Evolutionary conservation across 2,329 filamentous ascomycete species (phyloP).

Genomic region (Tympanopsis confertula): DNA sequence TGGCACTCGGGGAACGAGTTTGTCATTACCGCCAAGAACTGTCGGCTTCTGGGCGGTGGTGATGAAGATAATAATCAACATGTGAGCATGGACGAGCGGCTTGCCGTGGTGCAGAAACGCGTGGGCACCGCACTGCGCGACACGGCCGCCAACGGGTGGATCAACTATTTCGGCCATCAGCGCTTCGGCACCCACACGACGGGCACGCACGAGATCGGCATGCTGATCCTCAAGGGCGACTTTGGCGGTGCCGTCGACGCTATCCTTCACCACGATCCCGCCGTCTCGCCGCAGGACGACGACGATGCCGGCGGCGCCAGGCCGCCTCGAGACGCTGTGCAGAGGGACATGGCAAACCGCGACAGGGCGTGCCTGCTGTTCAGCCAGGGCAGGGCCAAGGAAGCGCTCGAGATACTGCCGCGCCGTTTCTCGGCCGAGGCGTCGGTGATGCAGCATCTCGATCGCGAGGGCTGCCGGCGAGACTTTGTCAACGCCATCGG

Average conservation of each 20-base stretch:
- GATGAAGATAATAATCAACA: background rate
- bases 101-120: slow-evolving; percentile 27
- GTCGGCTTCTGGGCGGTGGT: slow-evolving; percentile 27
- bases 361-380: slow-evolving; percentile 48
- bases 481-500: slow-evolving; percentile 52
- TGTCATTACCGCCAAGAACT: slow-evolving; percentile 51
- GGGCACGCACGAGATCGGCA: slow-evolving; percentile 48
- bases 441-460: slow-evolving; percentile 47
- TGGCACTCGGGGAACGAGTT: slow-evolving; percentile 57
- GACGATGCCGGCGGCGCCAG: background rate
- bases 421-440: slow-evolving; percentile 50
- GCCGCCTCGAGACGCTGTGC: slow-evolving; percentile 23
- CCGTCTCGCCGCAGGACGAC: slow-evolving; percentile 33
- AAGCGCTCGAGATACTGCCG: slow-evolving; percentile 42
- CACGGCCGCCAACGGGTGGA: slow-evolving; percentile 35
- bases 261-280: slow-evolving; percentile 42
- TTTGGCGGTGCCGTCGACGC: slow-evolving; percentile 47
- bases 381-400: slow-evolving; percentile 24
- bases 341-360: slow-evolving; percentile 46
- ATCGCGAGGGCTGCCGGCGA: slow-evolving; percentile 7
- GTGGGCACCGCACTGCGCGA: slow-evolving; percentile 25
- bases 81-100: background rate
- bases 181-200: slow-evolving; percentile 53
- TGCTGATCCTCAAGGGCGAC: slow-evolving; percentile 50
- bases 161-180: slow-evolving; percentile 61